phyloP scores from a whole-genome alignment of 2,329 filamentous ascomycete species.

The Ceratocystis eucalypticola region DNA sequence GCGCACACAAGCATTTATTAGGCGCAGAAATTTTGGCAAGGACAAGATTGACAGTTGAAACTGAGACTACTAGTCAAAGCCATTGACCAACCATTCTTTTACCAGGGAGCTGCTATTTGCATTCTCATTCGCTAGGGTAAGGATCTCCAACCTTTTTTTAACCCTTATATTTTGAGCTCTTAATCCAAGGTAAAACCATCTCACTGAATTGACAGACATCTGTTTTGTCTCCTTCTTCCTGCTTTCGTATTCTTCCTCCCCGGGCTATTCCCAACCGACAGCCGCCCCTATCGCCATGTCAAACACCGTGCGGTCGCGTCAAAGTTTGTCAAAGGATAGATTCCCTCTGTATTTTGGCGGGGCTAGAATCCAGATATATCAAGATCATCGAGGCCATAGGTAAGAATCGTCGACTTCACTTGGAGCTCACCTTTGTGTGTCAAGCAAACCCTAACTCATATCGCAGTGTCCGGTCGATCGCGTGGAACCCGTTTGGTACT shows the following conservation, averaged over 20 bases:
- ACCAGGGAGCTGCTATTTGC: background rate
- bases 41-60: too few relatives aligned
- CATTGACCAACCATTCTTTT: background rate
- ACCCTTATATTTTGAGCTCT: background rate
- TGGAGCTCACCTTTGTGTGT: conserved; percentile 43
- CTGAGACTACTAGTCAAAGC: background rate
- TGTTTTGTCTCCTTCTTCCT: too few relatives aligned
- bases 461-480: conserved; percentile 58
- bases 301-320: conserved; percentile 22
- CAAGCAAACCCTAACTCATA: conserved; percentile 18
- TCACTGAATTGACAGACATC: background rate
- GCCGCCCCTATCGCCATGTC: conserved; percentile 5
- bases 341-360: conserved; percentile 54
- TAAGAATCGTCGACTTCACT: conserved; percentile 38
- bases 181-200: background rate
- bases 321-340: conserved; percentile 52
- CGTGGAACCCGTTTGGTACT: conserved; percentile 78
- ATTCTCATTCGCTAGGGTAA: background rate
- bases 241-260: background rate
- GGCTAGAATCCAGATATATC: conserved; percentile 59
- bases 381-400: conserved; percentile 47
- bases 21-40: background rate
- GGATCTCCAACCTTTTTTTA: background rate
- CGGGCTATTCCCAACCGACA: background rate
- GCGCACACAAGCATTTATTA: too few relatives aligned